phyloP scores from a whole-genome alignment of 2,329 filamentous ascomycete genomes.

The Alternaria postmessia region DNA sequence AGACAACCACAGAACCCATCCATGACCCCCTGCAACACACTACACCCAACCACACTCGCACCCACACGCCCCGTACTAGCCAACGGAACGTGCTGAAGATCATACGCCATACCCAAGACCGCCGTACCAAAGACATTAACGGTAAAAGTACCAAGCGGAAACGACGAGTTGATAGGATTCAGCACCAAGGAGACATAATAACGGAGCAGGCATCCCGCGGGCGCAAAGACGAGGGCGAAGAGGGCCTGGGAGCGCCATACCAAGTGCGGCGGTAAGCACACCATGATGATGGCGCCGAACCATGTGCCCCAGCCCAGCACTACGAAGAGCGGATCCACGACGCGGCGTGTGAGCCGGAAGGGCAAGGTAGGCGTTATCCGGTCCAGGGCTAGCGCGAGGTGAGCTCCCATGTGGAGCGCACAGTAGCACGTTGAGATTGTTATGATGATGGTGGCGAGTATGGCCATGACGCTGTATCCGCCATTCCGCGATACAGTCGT shows the following conservation, averaged over 20 bases:
- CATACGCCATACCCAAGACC: conserved; percentile 78
- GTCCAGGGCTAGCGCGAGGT: conserved; percentile 72
- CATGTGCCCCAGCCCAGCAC: conserved; percentile 76
- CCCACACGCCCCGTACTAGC: conserved; percentile 55
- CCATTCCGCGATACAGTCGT: conserved; percentile 64
- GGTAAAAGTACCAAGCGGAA: conserved; percentile 85
- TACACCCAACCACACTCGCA: conserved; percentile 53
- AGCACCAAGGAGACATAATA: conserved; percentile 76
- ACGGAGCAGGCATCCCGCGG: conserved; percentile 76
- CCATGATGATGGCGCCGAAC: conserved; percentile 77
- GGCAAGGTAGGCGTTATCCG: conserved; percentile 68
- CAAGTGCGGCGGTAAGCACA: conserved; percentile 72
- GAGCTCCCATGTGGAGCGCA: conserved; percentile 75
- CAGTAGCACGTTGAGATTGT: conserved; percentile 75
- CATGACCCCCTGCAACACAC: conserved; percentile 57
- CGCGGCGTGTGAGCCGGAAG: conserved; percentile 62
- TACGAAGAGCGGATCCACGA: conserved; percentile 70
- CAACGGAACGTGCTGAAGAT: conserved; percentile 73
- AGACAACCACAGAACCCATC: conserved; percentile 60
- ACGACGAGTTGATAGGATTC: conserved; percentile 71
- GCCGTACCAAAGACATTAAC: conserved; percentile 82
- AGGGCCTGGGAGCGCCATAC: conserved; percentile 78
- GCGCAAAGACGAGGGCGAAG: conserved; percentile 84
- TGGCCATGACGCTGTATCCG: conserved; percentile 84
- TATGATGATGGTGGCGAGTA: conserved; percentile 76